phyloP scores from a whole-genome alignment of 2,329 filamentous ascomycete genomes.

The Ophiognomonia clavigignenti-juglandacearum region DNA sequence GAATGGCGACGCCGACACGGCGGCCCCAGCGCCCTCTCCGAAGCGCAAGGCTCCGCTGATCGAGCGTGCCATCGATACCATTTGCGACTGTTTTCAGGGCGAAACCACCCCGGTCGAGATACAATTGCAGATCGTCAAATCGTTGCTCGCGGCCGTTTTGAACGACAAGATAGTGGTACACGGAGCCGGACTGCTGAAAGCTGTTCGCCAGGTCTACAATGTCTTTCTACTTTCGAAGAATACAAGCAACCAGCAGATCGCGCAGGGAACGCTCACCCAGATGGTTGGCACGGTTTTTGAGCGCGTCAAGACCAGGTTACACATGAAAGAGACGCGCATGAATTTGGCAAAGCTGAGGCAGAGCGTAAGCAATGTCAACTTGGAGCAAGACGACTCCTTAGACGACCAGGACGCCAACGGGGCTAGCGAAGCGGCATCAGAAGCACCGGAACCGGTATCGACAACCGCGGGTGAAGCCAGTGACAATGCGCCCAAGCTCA shows the following conservation, averaged over 20 bases:
- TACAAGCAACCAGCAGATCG: conserved; percentile 92
- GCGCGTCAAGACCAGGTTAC: conserved; percentile 78
- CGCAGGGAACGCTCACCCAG: conserved; percentile 92
- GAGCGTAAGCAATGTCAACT: conserved; percentile 47
- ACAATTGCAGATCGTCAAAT: conserved; percentile 97
- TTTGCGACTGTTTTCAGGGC: conserved; percentile 98
- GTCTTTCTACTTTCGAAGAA: conserved; percentile 95
- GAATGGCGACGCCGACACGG: conserved; percentile 17
- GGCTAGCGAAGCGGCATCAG: conserved; percentile 33
- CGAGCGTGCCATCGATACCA: conserved; percentile 96
- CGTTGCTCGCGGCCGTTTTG: conserved; percentile 85
- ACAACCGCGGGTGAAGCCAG: conserved; percentile 23
- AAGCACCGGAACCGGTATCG: conserved; percentile 25
- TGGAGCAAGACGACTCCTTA: conserved; percentile 40
- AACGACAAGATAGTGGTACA: conserved; percentile 99
- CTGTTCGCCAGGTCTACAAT: conserved; percentile 97
- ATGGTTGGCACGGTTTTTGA: conserved; percentile 99
- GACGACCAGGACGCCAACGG: conserved; percentile 30
- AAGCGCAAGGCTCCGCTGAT: conserved; percentile 68
- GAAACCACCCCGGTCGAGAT: conserved; percentile 89
- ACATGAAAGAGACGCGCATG: conserved; percentile 77
- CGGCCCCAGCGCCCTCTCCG: conserved; percentile 36
- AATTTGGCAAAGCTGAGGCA: conserved; percentile 49
- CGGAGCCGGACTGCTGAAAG: conserved; percentile 90
- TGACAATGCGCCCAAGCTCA: conserved; percentile 50